Conservation (phyloP, 192 early-diverging fungal genomes). For the Backusella parvicylindrica region DNA sequence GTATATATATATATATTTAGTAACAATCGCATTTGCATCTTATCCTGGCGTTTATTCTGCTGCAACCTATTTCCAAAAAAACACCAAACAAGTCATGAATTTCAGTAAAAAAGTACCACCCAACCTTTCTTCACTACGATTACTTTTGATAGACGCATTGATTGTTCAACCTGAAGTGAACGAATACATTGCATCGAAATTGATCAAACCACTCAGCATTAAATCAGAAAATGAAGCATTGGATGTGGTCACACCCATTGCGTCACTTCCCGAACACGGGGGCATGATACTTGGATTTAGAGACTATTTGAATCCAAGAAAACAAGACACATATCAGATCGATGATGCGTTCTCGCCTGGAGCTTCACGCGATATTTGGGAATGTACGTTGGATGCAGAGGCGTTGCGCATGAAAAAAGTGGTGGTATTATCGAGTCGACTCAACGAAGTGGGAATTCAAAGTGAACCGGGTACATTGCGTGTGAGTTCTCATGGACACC, state of each 20-base stretch:
- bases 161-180: slow-evolving; percentile 58
- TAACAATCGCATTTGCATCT: slow-evolving; percentile 64
- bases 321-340: neutral
- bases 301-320: slow-evolving; percentile 47
- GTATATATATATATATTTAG: no score
- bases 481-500: slow-evolving; percentile 57
- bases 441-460: slow-evolving; percentile 17
- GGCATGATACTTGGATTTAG: slow-evolving; percentile 68
- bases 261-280: slow-evolving; percentile 69
- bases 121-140: slow-evolving; percentile 56
- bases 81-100: slow-evolving; percentile 45
- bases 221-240: slow-evolving; percentile 23
- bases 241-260: slow-evolving; percentile 59
- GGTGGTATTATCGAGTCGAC: slow-evolving; percentile 42
- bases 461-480: slow-evolving; percentile 25
- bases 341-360: slow-evolving; percentile 12
- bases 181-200: slow-evolving; percentile 42
- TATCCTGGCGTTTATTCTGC: slow-evolving; percentile 62
- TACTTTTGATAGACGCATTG: slow-evolving; percentile 61
- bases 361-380: slow-evolving; percentile 42
- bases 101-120: slow-evolving; percentile 53
- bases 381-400: slow-evolving; percentile 65
- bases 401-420: slow-evolving; percentile 64
- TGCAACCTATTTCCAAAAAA: slow-evolving; percentile 51
- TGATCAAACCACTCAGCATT: slow-evolving; percentile 42